These are phyloP conservation scores for Yamadazyma phyllophila DNA, from an alignment of 805 yeast species.

Conservation along the genomic window DNA sequence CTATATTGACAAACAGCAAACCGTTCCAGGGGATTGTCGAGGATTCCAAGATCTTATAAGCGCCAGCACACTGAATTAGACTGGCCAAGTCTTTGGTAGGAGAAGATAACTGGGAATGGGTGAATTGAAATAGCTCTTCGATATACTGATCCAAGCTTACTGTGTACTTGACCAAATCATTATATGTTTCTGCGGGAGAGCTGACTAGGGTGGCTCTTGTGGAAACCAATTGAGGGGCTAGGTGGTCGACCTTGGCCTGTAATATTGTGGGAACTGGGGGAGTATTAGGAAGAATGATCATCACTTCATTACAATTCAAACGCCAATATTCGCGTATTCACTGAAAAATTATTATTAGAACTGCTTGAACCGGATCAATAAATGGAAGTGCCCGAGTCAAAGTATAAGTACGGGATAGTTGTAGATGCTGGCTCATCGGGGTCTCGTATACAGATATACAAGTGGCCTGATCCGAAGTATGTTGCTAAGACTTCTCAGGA, in stretches of 20 bases:
- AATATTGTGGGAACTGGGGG: slow-evolving; percentile 10
- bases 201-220: slow-evolving; percentile 9
- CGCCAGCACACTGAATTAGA: not conserved
- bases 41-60: not conserved
- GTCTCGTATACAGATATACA: slow-evolving; percentile 78
- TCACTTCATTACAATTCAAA: not conserved
- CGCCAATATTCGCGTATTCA: not conserved
- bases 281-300: slow-evolving; percentile 16
- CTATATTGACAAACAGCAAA: not conserved
- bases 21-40: slow-evolving; percentile 6
- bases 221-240: slow-evolving; percentile 7
- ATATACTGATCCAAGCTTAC: slow-evolving; percentile 35
- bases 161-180: slow-evolving; percentile 25
- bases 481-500: slow-evolving; percentile 22
- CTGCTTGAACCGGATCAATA: not conserved
- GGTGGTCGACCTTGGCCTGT: not conserved
- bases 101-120: not conserved
- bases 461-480: slow-evolving; percentile 59
- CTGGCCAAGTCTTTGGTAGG: not conserved
- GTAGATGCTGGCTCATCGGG: slow-evolving; percentile 97
- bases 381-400: slow-evolving; percentile 14
- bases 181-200: slow-evolving; percentile 12
- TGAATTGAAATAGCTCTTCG: slow-evolving; percentile 21
- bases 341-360: not conserved
- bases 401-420: slow-evolving; percentile 70